These are phyloP conservation scores for Leptographium lundbergii DNA, from an alignment of 2,329 filamentous ascomycete species.

Conservation along the genomic window DNA sequence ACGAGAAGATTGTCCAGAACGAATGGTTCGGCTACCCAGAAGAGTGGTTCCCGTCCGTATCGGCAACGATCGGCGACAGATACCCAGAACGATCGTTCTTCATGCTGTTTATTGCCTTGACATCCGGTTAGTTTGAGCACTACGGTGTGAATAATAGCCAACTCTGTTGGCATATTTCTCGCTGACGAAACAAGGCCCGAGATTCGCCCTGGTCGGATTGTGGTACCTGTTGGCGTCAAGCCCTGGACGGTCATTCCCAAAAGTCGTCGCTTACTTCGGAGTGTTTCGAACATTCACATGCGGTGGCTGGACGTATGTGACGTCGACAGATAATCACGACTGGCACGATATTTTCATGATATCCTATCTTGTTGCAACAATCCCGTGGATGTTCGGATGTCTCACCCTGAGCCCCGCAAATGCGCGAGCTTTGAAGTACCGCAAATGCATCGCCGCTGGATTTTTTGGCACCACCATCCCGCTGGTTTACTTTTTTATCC, in stretches of 20 bases:
- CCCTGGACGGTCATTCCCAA: constrained; percentile 63
- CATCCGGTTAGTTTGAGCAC: constrained; percentile 51
- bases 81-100: constrained; percentile 96
- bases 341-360: constrained; percentile 99
- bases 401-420: constrained; percentile 80
- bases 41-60: constrained; percentile 95
- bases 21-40: constrained; percentile 89
- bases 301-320: constrained; percentile 97
- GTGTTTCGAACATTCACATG: constrained; percentile 85
- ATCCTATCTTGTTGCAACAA: constrained; percentile 83
- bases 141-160: neutral
- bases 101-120: constrained; percentile 93
- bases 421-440: constrained; percentile 68
- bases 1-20: constrained; percentile 94
- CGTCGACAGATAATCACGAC: constrained; percentile 93
- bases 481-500: constrained; percentile 93
- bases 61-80: constrained; percentile 90
- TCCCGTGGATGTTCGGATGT: constrained; percentile 92
- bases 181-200: constrained; percentile 48
- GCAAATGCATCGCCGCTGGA: constrained; percentile 67
- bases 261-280: constrained; percentile 67
- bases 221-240: constrained; percentile 83
- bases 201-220: constrained; percentile 79
- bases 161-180: neutral
- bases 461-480: constrained; percentile 90